Base-by-base conservation (phyloP, 1,284 basidiomycete species). In the Boletus holoroseus region DNA sequence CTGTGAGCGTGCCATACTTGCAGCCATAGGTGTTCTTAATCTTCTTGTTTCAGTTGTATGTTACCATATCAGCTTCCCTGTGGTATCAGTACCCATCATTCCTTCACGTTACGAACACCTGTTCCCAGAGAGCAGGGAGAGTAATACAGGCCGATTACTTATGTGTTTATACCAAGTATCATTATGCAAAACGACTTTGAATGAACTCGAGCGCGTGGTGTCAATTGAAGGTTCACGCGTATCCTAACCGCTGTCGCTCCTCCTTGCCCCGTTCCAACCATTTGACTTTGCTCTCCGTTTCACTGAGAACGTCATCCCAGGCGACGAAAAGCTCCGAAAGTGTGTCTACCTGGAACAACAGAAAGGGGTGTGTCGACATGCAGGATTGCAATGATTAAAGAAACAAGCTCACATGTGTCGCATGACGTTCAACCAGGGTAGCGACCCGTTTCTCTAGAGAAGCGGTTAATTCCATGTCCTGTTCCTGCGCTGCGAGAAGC, bases 281-380 rank as follows among this genome's bases (percentile, higher is more conserved):
- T 24, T 68, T 67, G 11, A 81, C 65, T 49, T 77, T 77, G 45
- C 77, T 74, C 60, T 89, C 87, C 3, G 81, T 76, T 40, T 78
- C 77, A 13, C 75, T 74, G 11, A 90, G 68, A 0, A 81, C 75
- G 49, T 88, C 85, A 56, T 90, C 85, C 87, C 88, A 91, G 15
- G 77, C 79, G 7, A 91, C 83, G 57, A 90, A 91, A 12, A 90
- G 70, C 55, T 89, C 87, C 5, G 87, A 91, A 2, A 90, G 71
- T 0, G 79, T 77, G 59, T 88, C 85, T 7, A 88, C 81, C 87
- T 89, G 53, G 18, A 40, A 54, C 42, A 40, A 42, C 24, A n/a
- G 13, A 36, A 13, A 24, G 12, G 27, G 34, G 37, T 3, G 22
- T 27, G 36, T 18, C 20, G 8, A 31, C 32, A 30, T 7, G 18